Conservation (phyloP, 1,139 yeast genomes). For the Suhomyces kunorum region DNA sequence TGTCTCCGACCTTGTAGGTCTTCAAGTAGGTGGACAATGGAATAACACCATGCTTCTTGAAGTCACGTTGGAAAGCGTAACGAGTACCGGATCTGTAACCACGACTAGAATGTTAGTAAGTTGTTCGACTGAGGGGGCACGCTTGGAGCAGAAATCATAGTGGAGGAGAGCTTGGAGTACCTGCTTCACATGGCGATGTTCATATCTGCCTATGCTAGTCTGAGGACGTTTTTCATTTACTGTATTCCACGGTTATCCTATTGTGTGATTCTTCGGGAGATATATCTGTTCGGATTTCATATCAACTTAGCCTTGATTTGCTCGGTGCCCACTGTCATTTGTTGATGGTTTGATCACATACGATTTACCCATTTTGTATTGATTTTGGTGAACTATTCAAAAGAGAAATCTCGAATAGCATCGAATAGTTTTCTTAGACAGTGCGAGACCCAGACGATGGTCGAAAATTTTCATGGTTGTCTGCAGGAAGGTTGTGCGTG, state of each 20-base stretch:
- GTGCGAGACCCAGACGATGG: constrained; percentile 10
- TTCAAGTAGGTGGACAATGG: constrained; percentile 96
- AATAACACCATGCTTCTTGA: constrained; percentile 95
- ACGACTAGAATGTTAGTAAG: constrained; percentile 57
- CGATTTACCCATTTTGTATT: constrained; percentile 78
- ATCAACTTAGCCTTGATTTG: not conserved
- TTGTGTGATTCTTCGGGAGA: too few species aligned
- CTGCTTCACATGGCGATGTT: not conserved
- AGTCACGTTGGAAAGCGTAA: constrained; percentile 99
- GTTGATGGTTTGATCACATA: constrained; percentile 39
- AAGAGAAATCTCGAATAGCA: constrained; percentile 14
- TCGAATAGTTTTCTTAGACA: constrained; percentile 10
- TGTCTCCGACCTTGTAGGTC: constrained; percentile 98
- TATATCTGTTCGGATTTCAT: not conserved
- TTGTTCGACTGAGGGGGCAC: not conserved
- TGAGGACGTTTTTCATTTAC: too few species aligned
- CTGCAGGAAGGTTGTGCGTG: constrained; percentile 2
- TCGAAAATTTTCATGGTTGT: constrained; percentile 18
- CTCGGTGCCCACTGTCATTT: not conserved
- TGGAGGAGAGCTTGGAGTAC: not conserved
- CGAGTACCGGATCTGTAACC: constrained; percentile 99
- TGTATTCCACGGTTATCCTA: too few species aligned
- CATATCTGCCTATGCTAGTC: too few species aligned
- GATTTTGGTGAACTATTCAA: constrained; percentile 26
- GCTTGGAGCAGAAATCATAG: not conserved